Evolutionary conservation across 2,329 filamentous ascomycete species (phyloP), one percentile per base, ranked within the genome.

Genomic region (Colletotrichum simmondsii): DNA sequence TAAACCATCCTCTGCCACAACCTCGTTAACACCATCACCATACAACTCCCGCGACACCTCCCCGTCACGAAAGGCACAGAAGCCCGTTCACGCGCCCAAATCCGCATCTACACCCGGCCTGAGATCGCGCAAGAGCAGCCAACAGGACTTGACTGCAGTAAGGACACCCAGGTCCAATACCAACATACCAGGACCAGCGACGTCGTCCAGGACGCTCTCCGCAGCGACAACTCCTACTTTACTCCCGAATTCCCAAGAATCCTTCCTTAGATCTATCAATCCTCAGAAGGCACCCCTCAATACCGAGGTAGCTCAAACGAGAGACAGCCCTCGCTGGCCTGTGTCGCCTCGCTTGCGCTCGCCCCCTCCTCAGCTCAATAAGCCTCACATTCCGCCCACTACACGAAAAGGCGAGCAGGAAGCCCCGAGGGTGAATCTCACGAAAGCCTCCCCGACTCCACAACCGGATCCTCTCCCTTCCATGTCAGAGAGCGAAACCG

Each of bases 271-370:
- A 82, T 85, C 90, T 66, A 87, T 91, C 57, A 88, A 88, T 74
- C 90, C 93, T 16, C 88, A 92, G 78, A 95, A 95, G 81, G 84
- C 88, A 5, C 80, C 85, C 28, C 79, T 85, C 74, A 79, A 81
- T 62, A 80, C 85, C 64, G 87, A 92, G 65, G 78, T 68, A 10
- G 19, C 32, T 22, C 72, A 81, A 62, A 75, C 87, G 53, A 88
- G 81, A 78, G 88, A 91, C 70, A 88, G 88, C 65, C 91, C 91
- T 74, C 89, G 92, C 82, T 96, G 94, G 93, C 93, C 94, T 30
- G 84, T 93, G 74, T 95, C 94, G 59, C 94, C 94, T 58, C 89
- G 94, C 74, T 81, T 97, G 75, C 93, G 92, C 80, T 95, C 94
- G 8, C 94, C 94, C 67, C 93, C 94, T 24, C 93, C 93, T 14